Evolutionary conservation across 148 eudicot genomes (phyloP), one percentile per base, ranked within the genome.

Genomic region (Rhododendron ovatum): DNA sequence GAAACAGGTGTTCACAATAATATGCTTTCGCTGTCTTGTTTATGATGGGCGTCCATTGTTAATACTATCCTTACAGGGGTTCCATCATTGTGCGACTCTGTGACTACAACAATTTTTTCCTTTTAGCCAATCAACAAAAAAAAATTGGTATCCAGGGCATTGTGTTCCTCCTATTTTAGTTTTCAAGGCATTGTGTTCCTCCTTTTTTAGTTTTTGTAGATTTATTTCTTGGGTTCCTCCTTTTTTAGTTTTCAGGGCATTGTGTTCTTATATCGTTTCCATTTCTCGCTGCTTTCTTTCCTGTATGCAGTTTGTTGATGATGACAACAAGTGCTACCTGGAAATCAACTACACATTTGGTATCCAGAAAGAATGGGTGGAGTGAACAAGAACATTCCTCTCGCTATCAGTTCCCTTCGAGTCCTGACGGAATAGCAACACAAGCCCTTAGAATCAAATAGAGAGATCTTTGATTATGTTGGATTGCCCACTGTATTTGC

Each of bases 311-410:
- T 93, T 93, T 86, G 59, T 93, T 57, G 95, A 93, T 20, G 95
- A 93, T 61, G 95, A 93, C 88, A 90, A 93, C 88, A 93, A 93
- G 87, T 93, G 95, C 89, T 89, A 92, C 91, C 79, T 93, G 94
- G 95, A 93, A 84, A 91, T 93, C 85, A 93, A 92, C 83, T 93
- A 93, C 89, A 92, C 94, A 22, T 93, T 93, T 35, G 90, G 89
- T 86, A 93, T 93, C 85, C 92, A 92, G 84, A 93, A 92, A 86
- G 93, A 93, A 12, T 92, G 95, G 95, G 87, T 89, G 76, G 8
- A 80, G 1, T 87, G 59, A 87, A 69, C 82, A 5, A 11, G 2
- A 26, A 43, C 39, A 55, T 78, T 50, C n/a, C 65, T 17, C 41
- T 48, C 33, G 2, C 57, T 84, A 48, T 50, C 80, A 12, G 12